Conservation (phyloP, 2,329 filamentous ascomycete genomes). For the Lojkania enalia region DNA sequence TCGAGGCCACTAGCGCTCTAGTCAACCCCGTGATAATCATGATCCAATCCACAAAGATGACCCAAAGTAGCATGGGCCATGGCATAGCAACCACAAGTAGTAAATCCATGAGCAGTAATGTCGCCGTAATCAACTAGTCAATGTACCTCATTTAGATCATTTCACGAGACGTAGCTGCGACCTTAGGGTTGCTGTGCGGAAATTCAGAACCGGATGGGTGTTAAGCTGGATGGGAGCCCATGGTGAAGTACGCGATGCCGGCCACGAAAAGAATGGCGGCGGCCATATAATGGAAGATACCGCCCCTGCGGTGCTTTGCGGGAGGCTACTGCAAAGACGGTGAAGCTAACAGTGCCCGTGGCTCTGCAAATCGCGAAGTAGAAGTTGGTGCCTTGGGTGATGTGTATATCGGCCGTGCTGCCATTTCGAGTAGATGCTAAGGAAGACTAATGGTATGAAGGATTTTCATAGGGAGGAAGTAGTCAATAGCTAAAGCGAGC, state of each 20-base stretch:
- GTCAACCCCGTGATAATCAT: slow-evolving; percentile 71
- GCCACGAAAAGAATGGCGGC: slow-evolving; percentile 62
- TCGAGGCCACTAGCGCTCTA: slow-evolving; percentile 63
- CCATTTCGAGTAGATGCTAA: too few species aligned
- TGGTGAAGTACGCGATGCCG: slow-evolving; percentile 66
- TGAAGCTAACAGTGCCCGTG: slow-evolving; percentile 60
- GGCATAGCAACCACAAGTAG: slow-evolving; percentile 67
- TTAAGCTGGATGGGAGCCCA: slow-evolving; percentile 67
- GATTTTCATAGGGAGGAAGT: too few species aligned
- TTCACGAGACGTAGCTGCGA: slow-evolving; percentile 59
- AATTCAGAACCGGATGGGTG: slow-evolving; percentile 67
- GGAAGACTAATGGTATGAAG: too few species aligned
- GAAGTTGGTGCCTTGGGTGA: slow-evolving; percentile 63
- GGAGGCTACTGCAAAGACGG: slow-evolving; percentile 57
- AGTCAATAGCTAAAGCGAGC: too few species aligned
- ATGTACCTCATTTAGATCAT: slow-evolving; percentile 71
- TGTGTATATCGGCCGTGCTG: slow-evolving; percentile 56
- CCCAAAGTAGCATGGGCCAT: slow-evolving; percentile 65
- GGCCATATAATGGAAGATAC: slow-evolving; percentile 68
- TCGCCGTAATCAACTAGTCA: slow-evolving; percentile 67
- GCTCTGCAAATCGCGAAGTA: slow-evolving; percentile 65
- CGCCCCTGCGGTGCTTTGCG: slow-evolving; percentile 58
- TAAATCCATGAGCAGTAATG: slow-evolving; percentile 64
- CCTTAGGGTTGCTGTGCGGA: slow-evolving; percentile 48
- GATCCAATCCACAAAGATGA: slow-evolving; percentile 64